Conservation (phyloP, 75 land plant species). For the Pinus taeda region DNA sequence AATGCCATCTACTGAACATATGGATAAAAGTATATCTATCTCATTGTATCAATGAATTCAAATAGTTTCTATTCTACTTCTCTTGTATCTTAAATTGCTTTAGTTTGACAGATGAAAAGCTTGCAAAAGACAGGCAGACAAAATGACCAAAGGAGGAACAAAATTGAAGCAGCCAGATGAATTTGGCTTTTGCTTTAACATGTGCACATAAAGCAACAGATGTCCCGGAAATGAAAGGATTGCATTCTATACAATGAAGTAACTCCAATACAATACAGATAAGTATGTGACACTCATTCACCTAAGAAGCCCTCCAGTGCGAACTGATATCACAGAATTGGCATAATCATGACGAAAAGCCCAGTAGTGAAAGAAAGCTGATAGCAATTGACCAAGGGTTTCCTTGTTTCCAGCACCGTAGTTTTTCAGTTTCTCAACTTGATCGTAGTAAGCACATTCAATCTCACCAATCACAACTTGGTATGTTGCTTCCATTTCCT, state of each 20-base stretch:
- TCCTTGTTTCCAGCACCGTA: slow-evolving; percentile 81
- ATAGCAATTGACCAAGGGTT: slow-evolving; percentile 63
- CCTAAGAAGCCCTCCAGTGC: slow-evolving; percentile 87
- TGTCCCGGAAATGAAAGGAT: neutral
- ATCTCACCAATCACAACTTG: slow-evolving; percentile 62
- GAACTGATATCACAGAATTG: slow-evolving; percentile 86
- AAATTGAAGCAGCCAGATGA: neutral
- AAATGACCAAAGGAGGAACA: neutral
- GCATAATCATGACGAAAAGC: slow-evolving; percentile 91
- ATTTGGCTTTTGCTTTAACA: neutral
- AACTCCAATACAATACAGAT: neutral
- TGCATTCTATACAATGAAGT: neutral
- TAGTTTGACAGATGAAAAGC: neutral
- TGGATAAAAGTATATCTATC: too few relatives aligned
- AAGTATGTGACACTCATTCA: slow-evolving; percentile 13
- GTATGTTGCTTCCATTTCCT: slow-evolving; percentile 84
- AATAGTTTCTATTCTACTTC: too few relatives aligned
- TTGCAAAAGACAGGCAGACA: neutral
- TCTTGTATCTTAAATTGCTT: too few relatives aligned
- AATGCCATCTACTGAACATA: too few relatives aligned
- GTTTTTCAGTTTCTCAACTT: slow-evolving; percentile 63
- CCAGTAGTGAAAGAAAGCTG: slow-evolving; percentile 94
- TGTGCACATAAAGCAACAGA: neutral
- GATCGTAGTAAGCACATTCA: slow-evolving; percentile 79
- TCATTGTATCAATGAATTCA: too few relatives aligned